These are phyloP conservation scores for Passalora sequoiae DNA, from an alignment of 2,329 filamentous ascomycete species.

Conservation along the genomic window DNA sequence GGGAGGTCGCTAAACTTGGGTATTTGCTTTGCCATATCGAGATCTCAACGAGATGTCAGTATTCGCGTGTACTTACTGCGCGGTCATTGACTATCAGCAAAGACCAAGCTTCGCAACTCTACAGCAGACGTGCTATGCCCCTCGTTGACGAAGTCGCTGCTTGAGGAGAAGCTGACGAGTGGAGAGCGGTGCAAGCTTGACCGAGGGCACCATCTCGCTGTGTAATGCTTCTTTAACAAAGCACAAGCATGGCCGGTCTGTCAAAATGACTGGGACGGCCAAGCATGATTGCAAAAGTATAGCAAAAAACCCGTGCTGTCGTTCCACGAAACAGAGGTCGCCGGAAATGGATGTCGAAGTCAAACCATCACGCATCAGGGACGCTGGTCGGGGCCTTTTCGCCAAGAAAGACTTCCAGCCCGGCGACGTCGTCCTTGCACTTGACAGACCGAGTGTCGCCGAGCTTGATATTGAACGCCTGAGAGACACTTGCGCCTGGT, in stretches of 20 bases:
- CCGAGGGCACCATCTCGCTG: too few relatives aligned
- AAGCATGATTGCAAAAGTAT: neutral
- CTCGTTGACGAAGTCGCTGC: slow-evolving; percentile 10
- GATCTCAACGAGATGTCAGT: too few relatives aligned
- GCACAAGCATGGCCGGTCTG: too few relatives aligned
- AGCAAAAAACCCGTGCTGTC: neutral
- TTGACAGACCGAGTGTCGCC: slow-evolving; percentile 50
- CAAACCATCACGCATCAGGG: slow-evolving; percentile 21
- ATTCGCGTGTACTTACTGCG: slow-evolving; percentile 7
- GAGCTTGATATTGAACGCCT: slow-evolving; percentile 52
- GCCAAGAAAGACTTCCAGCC: slow-evolving; percentile 44
- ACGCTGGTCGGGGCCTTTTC: slow-evolving; percentile 52
- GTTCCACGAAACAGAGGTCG: slow-evolving; percentile 1
- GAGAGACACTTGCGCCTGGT: slow-evolving; percentile 53
- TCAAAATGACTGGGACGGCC: too few relatives aligned
- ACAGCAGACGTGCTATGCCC: too few relatives aligned
- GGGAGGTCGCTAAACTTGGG: slow-evolving; percentile 48
- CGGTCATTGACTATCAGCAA: too few relatives aligned
- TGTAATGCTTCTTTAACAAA: too few relatives aligned
- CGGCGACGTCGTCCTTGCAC: slow-evolving; percentile 46
- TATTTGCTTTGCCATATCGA: slow-evolving; percentile 28
- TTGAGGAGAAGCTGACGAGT: slow-evolving; percentile 6
- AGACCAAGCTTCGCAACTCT: too few relatives aligned
- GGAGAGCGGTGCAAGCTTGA: slow-evolving; percentile 7
- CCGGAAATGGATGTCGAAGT: slow-evolving; percentile 23